These are phyloP conservation scores for Thamnidium elegans DNA, from an alignment of 192 early-diverging fungal species.

Conservation along the genomic window DNA sequence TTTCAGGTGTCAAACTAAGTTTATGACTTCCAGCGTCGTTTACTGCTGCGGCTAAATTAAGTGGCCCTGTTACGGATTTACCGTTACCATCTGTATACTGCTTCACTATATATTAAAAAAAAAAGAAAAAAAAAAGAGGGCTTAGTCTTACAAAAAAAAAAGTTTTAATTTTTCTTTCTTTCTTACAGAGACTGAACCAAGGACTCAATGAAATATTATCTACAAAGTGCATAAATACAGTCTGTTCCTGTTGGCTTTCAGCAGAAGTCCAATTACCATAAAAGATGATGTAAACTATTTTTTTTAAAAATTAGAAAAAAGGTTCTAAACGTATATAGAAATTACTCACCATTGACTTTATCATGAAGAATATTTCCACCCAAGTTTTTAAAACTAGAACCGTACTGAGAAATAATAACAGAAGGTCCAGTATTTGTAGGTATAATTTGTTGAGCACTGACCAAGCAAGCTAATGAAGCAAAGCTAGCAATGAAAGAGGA, in stretches of 20 bases:
- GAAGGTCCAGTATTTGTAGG: background rate
- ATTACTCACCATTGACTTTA: slow-evolving; percentile 32
- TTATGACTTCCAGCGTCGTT: slow-evolving; percentile 27
- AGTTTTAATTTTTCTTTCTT: background rate
- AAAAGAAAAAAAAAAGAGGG: background rate
- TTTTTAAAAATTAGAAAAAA: background rate
- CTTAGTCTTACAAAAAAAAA: background rate
- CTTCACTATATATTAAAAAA: too few species aligned
- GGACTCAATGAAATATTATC: slow-evolving; percentile 23
- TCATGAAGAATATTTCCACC: slow-evolving; percentile 32
- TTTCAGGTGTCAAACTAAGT: slow-evolving; percentile 13
- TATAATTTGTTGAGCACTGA: slow-evolving; percentile 7
- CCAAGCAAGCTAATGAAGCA: slow-evolving; percentile 4
- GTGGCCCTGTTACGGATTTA: slow-evolving; percentile 32
- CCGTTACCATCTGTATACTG: slow-evolving; percentile 31
- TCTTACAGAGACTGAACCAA: slow-evolving; percentile 33
- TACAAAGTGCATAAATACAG: slow-evolving; percentile 27
- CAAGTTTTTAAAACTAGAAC: slow-evolving; percentile 9
- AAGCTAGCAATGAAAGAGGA: background rate
- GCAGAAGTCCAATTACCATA: slow-evolving; percentile 34
- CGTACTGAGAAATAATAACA: slow-evolving; percentile 18
- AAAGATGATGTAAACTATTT: slow-evolving; percentile 35
- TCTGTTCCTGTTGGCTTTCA: slow-evolving; percentile 18
- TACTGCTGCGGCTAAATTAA: slow-evolving; percentile 33
- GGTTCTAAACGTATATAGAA: background rate